Base-by-base conservation (phyloP, 306 rosid genomes). In the Cucumis melo region DNA sequence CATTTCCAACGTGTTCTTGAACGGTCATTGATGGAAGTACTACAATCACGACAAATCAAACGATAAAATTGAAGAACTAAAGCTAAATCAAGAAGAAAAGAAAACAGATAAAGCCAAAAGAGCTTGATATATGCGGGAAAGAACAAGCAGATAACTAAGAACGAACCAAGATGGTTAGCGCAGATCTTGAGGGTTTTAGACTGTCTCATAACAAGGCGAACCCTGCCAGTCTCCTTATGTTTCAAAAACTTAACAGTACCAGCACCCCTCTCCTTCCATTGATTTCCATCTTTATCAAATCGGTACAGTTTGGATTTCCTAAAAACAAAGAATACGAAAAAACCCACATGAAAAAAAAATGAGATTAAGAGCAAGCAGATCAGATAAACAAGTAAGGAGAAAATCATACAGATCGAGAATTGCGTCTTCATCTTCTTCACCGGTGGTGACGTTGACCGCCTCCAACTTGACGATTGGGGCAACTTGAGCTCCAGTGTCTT, bases 1-100 rank as follows among this genome's bases (percentile, higher is more conserved):
- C 98, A 74, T 92, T 94, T 16, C 99, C 99, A 62, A 95, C 96
- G 80, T 95, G 99, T 81, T 95, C 98, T 84, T 89, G 95, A 44
- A 92, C 99, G 8, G 82, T 11, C 96, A 92, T 90, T 23, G 91
- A 82, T 29, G 95, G 80, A 20, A 90, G 9, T 80, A 95, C 99
- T 95, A 82, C 83, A 82, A 19, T 7, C 53, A 59, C 41, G 20
- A 48, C 74, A 46, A 72, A 50, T 24, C 57, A 16, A 70, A 57
- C 60, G 5, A 63, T 54, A 77, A 62, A 78, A 42, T 39, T 42
- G 70, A 39, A 64, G 56, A 21, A 82, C 17, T 23, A 44, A 16
- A 75, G 50, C 50, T 46, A 68, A 68, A 68, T 21, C n/a, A 65
- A n/a, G 24, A 39, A 16, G 17, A 16, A 17, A 36, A 74, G 8